Base-by-base conservation (phyloP, 208 protist species). In the Strigomonas galati region DNA sequence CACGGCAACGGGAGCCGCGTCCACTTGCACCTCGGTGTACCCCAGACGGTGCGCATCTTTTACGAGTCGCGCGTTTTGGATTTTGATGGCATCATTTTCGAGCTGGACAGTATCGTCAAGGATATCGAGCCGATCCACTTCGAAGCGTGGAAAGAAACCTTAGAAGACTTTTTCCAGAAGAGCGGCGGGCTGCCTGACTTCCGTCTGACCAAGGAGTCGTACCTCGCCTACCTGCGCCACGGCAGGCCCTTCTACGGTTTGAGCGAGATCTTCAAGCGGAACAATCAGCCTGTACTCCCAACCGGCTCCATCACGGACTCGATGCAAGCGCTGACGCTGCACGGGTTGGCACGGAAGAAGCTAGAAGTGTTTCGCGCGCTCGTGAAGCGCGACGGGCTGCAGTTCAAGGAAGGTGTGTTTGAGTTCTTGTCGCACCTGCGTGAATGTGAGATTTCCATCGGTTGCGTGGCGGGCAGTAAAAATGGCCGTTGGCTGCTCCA, bases 1-100 rank as follows among this genome's bases (percentile, higher is more conserved):
- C 92, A 97, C 71, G 81, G 81, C 24, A 76, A 76, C 17, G 88
- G 52, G 19, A 87, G 72, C 46, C 80, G 85, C 49, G 71, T 97
- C 28, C 74, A 84, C 19, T 72, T 97, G 32, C 67, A 72, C 21
- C 56, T 68, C 27, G 73, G 71, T 46, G 70, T 74, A 3, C 78
- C 87, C 6, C 78, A 89, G 62, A 84, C 81, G 43, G 87, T 95
- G 19, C 77, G 81, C 15, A 78, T 95, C 26, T 81, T 87, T 40
- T 74, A 78, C 26, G 82, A 95, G 48, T 60, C 92, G 24, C 85
- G 76, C 59, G 73, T 84, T 23, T 89, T 95, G 59, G 84, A 92
- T 56, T 97, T 95, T 76, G 92, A 97, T 76, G 80, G 79, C 69
- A 85, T 97, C 53, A 65, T 97, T 30, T 93, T 97, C 62, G 87